A percentile compares a stretch with the other conserved stretches of the same genome.
phyloP scores from a whole-genome alignment of 176 grass and related monocot species.

The Eragrostis nindensis region DNA sequence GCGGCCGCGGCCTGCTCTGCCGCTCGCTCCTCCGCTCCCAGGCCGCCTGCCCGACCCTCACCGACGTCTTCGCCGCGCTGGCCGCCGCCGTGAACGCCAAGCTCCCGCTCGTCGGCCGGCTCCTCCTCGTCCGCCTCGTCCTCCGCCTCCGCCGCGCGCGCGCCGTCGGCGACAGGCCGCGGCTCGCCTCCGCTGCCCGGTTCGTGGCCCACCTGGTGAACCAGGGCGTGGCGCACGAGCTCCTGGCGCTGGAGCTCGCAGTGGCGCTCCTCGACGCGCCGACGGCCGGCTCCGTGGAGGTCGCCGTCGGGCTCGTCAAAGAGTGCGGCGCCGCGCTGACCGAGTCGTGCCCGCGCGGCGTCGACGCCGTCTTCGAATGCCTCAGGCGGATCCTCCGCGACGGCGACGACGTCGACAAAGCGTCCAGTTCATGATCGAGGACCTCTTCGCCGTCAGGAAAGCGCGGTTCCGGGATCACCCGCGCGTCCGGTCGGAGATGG shows the following conservation, averaged over 20 bases:
- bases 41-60: constrained; percentile 57
- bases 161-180: neutral
- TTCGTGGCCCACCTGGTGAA: neutral
- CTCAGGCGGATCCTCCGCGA: constrained; percentile 38
- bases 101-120: neutral
- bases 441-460: constrained; percentile 46
- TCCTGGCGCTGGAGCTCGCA: neutral
- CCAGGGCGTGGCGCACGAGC: neutral
- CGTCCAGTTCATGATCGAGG: constrained; percentile 46
- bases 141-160: neutral
- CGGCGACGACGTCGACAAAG: constrained; percentile 44
- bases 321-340: constrained; percentile 44
- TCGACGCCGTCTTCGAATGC: constrained; percentile 49
- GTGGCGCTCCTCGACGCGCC: neutral
- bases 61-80: constrained; percentile 58
- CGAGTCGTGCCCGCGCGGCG: constrained; percentile 31
- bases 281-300: neutral
- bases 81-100: constrained; percentile 59
- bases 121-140: constrained; percentile 53
- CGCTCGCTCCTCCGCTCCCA: constrained; percentile 57
- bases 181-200: neutral
- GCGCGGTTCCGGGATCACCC: constrained; percentile 44
- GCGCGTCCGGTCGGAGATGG: constrained; percentile 38
- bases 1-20: constrained; percentile 64
- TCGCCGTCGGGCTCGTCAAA: constrained; percentile 47